Evolutionary conservation across 371 early-diverging fungal genomes (phyloP).

Genomic region (Syncephalastrum sp.): DNA sequence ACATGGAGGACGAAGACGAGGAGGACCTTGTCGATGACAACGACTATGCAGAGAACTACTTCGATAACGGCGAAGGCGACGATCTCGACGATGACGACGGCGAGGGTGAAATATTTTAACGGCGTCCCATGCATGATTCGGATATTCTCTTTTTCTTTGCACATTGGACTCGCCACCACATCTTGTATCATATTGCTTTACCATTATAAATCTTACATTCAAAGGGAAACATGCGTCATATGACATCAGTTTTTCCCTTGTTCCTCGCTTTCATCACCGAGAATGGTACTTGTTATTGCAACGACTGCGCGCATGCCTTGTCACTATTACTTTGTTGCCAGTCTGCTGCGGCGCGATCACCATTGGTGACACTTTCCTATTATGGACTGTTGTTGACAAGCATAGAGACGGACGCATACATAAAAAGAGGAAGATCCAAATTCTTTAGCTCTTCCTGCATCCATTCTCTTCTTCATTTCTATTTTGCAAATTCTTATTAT

Average conservation of each 20-base stretch:
- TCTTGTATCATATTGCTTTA: no score
- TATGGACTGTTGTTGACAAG: conserved; percentile 8
- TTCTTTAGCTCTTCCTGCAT: no score
- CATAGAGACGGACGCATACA: background rate
- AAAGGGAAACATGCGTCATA: no score
- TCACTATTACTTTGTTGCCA: no score
- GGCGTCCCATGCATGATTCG: background rate
- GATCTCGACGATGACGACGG: conserved; percentile 50
- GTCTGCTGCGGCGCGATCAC: background rate
- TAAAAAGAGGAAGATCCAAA: no score
- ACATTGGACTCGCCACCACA: background rate
- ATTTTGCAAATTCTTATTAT: conserved; percentile 6
- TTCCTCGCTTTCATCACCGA: no score
- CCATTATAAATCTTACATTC: no score
- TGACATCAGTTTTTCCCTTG: no score
- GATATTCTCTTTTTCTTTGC: conserved; percentile 1
- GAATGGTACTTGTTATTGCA: no score
- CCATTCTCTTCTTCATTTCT: conserved; percentile 12
- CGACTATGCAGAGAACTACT: conserved; percentile 55
- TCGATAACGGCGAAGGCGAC: conserved; percentile 56
- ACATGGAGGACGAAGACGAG: conserved; percentile 48
- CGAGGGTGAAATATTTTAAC: conserved; percentile 10
- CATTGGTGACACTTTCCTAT: conserved; percentile 8
- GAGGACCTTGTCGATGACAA: conserved; percentile 53
- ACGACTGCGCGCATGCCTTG: no score